Conservation (phyloP, 2,329 filamentous ascomycete species). For the Nothophaeocryptopus gaeumannii region DNA sequence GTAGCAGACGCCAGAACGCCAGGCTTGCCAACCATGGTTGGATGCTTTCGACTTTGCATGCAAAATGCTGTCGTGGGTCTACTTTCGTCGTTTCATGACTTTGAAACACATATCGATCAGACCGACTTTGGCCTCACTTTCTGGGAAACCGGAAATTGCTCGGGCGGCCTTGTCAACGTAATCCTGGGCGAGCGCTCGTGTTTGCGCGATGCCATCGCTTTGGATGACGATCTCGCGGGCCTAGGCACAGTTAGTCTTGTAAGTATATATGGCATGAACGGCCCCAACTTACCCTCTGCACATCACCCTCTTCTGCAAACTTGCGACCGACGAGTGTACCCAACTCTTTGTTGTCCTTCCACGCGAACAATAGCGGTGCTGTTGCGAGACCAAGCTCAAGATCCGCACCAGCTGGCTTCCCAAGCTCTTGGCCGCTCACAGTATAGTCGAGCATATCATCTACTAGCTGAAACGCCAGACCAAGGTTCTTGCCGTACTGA, state of each 20-base stretch:
- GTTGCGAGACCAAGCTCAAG: conserved; percentile 90
- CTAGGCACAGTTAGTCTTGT: conserved; percentile 49
- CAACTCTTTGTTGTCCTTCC: conserved; percentile 74
- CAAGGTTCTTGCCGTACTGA: conserved; percentile 86
- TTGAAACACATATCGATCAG: conserved; percentile 92
- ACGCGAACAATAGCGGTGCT: conserved; percentile 90
- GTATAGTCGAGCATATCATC: conserved; percentile 99
- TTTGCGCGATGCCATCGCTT: conserved; percentile 88
- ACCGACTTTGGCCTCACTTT: conserved; percentile 91
- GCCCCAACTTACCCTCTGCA: conserved; percentile 64
- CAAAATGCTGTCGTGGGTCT: conserved; percentile 7
- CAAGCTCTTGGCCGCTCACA: conserved; percentile 75
- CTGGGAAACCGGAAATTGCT: conserved; percentile 80
- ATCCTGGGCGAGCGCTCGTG: conserved; percentile 81
- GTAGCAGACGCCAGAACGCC: conserved; percentile 2
- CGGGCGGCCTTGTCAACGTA: conserved; percentile 85
- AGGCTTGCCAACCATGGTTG: not conserved
- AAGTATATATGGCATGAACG: not conserved
- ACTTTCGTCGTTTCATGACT: conserved; percentile 85
- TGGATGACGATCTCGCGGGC: conserved; percentile 79
- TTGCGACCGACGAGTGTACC: conserved; percentile 88
- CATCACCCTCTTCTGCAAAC: conserved; percentile 80
- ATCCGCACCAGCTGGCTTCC: conserved; percentile 93
- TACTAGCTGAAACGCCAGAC: conserved; percentile 92
- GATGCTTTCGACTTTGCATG: not conserved